phyloP scores from a whole-genome alignment of 306 rosid genomes.

The Calophaca sinica region DNA sequence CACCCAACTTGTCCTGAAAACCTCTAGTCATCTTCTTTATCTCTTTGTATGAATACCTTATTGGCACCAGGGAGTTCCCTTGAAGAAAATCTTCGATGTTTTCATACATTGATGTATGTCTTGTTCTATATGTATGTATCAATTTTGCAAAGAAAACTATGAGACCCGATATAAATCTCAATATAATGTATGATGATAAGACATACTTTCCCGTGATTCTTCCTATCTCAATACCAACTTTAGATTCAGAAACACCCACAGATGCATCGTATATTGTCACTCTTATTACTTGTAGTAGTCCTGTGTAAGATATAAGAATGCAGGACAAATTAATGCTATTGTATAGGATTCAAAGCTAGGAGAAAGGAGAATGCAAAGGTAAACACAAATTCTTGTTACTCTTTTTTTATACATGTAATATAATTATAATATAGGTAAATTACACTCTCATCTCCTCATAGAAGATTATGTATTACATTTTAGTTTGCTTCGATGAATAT shows the following conservation, averaged over 20 bases:
- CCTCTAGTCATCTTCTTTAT: constrained; percentile 27
- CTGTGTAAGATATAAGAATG: neutral
- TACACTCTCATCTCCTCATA: too few relatives aligned
- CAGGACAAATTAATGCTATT: too few relatives aligned
- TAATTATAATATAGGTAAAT: too few relatives aligned
- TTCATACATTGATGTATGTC: constrained; percentile 32
- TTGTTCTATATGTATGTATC: constrained; percentile 24
- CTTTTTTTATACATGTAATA: too few relatives aligned
- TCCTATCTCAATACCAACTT: neutral
- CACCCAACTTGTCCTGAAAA: constrained; percentile 22
- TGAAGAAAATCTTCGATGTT: constrained; percentile 30
- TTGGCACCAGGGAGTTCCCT: neutral
- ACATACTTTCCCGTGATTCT: neutral
- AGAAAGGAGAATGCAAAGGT: too few relatives aligned
- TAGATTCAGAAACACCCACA: neutral
- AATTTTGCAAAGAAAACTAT: neutral
- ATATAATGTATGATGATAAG: neutral
- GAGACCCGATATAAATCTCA: neutral
- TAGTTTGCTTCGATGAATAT: too few relatives aligned
- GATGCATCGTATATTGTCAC: neutral
- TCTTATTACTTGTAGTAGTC: neutral
- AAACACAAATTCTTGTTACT: too few relatives aligned
- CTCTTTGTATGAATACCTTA: constrained; percentile 32
- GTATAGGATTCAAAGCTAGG: too few relatives aligned
- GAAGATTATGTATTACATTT: too few relatives aligned